Evolutionary conservation across 2,329 filamentous ascomycete species (phyloP).

Genomic region (Mariannaea sp.): DNA sequence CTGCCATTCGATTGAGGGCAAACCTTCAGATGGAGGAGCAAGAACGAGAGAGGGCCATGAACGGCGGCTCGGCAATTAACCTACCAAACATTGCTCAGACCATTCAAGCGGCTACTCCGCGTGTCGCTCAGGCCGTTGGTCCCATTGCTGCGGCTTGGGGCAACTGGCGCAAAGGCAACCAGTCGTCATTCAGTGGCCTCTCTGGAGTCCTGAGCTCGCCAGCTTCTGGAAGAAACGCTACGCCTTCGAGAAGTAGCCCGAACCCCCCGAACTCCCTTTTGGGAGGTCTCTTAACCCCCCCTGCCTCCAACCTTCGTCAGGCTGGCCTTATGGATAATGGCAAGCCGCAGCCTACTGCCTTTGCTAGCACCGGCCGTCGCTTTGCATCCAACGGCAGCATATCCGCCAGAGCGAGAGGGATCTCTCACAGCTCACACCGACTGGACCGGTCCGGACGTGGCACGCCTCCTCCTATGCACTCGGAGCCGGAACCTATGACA

Average conservation of each 20-base stretch:
- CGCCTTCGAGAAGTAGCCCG: constrained; percentile 63
- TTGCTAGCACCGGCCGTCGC: constrained; percentile 63
- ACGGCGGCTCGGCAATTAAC: constrained; percentile 67
- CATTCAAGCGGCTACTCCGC: constrained; percentile 78
- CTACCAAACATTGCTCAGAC: constrained; percentile 79
- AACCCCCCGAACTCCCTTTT: constrained; percentile 65
- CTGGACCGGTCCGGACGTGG: constrained; percentile 22
- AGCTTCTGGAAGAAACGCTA: constrained; percentile 49
- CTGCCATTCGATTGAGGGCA: constrained; percentile 88
- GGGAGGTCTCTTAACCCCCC: constrained; percentile 87
- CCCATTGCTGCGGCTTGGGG: constrained; percentile 89
- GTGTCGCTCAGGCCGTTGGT: constrained; percentile 81
- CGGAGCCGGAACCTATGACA: constrained; percentile 54
- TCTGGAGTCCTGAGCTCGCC: constrained; percentile 54
- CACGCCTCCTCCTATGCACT: constrained; percentile 48
- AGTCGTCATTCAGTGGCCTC: constrained; percentile 54
- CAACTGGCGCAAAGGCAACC: constrained; percentile 80
- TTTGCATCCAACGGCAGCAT: constrained; percentile 52
- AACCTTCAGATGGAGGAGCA: constrained; percentile 98
- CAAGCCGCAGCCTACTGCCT: constrained; percentile 62
- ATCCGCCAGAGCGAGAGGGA: constrained; percentile 34
- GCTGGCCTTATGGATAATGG: constrained; percentile 51
- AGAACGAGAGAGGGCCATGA: constrained; percentile 84
- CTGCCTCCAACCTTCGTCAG: constrained; percentile 72
- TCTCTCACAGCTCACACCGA: constrained; percentile 40